These are phyloP conservation scores for Fusarium chlamydosporum DNA, from an alignment of 2,329 filamentous ascomycete species.

Conservation along the genomic window DNA sequence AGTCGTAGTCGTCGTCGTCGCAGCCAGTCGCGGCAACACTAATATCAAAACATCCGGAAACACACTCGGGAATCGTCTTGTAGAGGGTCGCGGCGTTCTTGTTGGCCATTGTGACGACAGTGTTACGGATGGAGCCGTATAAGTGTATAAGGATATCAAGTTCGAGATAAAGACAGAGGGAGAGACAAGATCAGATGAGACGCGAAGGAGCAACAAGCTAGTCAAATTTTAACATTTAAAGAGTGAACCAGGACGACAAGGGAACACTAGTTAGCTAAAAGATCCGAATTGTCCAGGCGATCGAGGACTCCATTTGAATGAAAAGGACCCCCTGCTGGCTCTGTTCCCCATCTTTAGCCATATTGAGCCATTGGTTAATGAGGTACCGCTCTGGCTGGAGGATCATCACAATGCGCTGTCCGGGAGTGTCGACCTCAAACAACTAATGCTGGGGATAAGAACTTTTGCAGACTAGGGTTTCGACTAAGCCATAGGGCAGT, in stretches of 20 bases:
- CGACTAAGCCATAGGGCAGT: slow-evolving; percentile 24
- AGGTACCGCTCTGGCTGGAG: background rate
- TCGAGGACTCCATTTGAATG: slow-evolving; percentile 23
- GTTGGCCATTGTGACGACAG: slow-evolving; percentile 38
- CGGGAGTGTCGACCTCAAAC: slow-evolving; percentile 17
- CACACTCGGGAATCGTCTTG: slow-evolving; percentile 41
- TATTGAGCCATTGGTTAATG: background rate
- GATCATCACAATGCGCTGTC: slow-evolving; percentile 9
- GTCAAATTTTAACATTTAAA: background rate
- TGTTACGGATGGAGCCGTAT: background rate
- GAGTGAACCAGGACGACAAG: background rate
- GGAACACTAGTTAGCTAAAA: slow-evolving; percentile 13
- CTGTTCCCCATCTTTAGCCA: slow-evolving; percentile 20
- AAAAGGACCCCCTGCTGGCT: slow-evolving; percentile 15
- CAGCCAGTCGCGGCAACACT: slow-evolving; percentile 46
- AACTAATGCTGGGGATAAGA: background rate
- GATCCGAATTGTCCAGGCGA: slow-evolving; percentile 13
- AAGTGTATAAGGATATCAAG: background rate
- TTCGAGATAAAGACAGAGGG: background rate
- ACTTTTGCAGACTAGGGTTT: slow-evolving; percentile 17
- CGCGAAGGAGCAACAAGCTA: slow-evolving; percentile 10
- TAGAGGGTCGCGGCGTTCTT: slow-evolving; percentile 39
- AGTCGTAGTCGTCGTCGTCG: slow-evolving; percentile 43
- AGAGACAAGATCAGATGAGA: background rate
- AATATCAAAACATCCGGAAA: slow-evolving; percentile 45